A percentile compares a stretch with the other conserved stretches of the same genome.
Conservation (phyloP, 169 alveolate genomes). For the Cytauxzoon felis region DNA sequence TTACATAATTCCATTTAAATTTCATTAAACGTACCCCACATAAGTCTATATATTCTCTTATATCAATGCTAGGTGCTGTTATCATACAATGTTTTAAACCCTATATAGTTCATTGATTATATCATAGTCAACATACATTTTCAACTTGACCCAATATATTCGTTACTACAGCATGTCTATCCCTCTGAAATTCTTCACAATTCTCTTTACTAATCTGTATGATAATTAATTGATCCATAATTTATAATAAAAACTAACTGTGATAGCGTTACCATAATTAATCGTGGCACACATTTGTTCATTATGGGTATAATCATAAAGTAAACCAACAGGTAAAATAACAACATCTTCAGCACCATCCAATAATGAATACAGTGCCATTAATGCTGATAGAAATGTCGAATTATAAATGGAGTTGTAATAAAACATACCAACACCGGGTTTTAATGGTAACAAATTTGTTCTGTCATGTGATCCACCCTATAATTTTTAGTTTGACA, state of each 20-base stretch:
- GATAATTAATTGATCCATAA: too few species aligned
- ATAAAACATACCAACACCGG: constrained; percentile 87
- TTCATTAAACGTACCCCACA: constrained; percentile 48
- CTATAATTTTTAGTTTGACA: background rate
- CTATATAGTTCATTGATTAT: constrained; percentile 1
- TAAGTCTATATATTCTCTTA: constrained; percentile 72
- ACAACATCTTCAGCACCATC: constrained; percentile 88
- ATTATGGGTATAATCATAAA: constrained; percentile 77
- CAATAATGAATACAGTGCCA: constrained; percentile 88
- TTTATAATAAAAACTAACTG: constrained; percentile 30
- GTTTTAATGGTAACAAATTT: constrained; percentile 88
- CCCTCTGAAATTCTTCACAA: constrained; percentile 70
- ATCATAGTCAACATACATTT: constrained; percentile 14
- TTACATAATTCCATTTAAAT: background rate
- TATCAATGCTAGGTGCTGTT: constrained; percentile 75
- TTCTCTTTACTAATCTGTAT: constrained; percentile 65
- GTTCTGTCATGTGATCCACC: constrained; percentile 95
- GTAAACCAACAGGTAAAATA: constrained; percentile 85
- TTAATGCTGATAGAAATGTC: constrained; percentile 60
- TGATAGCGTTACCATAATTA: constrained; percentile 80
- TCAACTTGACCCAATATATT: constrained; percentile 69
- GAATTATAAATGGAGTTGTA: background rate
- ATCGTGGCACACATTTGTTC: constrained; percentile 81
- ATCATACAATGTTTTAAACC: constrained; percentile 76
- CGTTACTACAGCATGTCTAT: constrained; percentile 70